Percentiles rank a stretch among this genome's conserved stretches.
These are phyloP conservation scores for Diaporthe aspalathi DNA, from an alignment of 2,329 filamentous ascomycete genomes.

Conservation along the genomic window DNA sequence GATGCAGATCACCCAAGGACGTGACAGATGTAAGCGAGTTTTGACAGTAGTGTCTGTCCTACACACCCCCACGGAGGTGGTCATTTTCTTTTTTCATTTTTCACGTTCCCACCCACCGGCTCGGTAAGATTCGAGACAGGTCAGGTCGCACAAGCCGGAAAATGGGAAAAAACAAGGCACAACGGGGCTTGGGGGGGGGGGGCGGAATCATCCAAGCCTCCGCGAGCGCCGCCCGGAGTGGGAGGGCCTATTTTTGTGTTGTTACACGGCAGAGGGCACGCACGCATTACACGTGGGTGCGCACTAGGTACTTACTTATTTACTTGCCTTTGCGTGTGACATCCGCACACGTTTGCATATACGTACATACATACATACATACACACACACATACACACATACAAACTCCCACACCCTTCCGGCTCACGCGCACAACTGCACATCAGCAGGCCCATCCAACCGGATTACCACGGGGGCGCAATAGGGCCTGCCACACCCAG, in stretches of 20 bases:
- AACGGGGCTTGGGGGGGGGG: conserved; percentile 4
- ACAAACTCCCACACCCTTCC: background rate
- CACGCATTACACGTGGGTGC: too few species aligned
- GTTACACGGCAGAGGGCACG: conserved; percentile 27
- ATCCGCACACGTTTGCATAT: conserved; percentile 7
- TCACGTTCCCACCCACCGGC: conserved; percentile 7
- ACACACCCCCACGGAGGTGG: background rate
- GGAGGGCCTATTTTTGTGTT: too few species aligned
- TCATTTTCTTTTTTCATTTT: background rate
- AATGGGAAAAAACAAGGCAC: background rate
- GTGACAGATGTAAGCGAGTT: background rate
- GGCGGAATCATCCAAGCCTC: background rate
- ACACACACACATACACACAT: background rate
- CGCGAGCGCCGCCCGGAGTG: too few species aligned
- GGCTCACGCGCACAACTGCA: conserved; percentile 16
- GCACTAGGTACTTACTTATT: too few species aligned
- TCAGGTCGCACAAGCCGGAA: conserved; percentile 34
- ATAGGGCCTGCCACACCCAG: background rate
- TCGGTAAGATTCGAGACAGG: conserved; percentile 33
- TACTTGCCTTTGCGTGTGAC: too few species aligned
- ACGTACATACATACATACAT: background rate
- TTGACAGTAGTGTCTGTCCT: background rate
- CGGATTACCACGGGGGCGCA: conserved; percentile 15
- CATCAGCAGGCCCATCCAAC: conserved; percentile 14
- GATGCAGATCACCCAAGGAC: conserved; percentile 10